Percentiles rank a stretch among this genome's conserved stretches.
Evolutionary conservation across 768 basidiomycete species (phyloP).

Genomic region (Termitomyces sp.): DNA sequence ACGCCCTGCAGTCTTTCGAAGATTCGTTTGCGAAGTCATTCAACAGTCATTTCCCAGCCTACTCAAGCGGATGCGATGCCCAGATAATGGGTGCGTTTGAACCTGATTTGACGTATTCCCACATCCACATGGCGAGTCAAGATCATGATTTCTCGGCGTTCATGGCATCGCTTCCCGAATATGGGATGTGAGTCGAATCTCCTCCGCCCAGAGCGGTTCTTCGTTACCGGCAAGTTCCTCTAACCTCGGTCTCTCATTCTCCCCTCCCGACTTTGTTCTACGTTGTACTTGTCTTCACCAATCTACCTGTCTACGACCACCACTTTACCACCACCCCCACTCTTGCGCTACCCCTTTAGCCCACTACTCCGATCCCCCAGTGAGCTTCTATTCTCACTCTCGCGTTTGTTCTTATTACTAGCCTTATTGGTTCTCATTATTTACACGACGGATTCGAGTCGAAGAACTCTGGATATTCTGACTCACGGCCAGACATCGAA

Average conservation of each 20-base stretch:
- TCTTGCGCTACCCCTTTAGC: constrained; percentile 1
- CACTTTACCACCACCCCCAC: background rate
- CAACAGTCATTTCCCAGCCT: constrained; percentile 18
- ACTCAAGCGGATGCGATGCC: constrained; percentile 14
- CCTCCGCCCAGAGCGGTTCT: background rate
- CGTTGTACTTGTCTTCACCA: background rate
- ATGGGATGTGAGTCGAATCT: constrained; percentile 21
- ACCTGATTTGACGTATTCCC: constrained; percentile 17
- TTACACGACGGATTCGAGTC: constrained; percentile 6
- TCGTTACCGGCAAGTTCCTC: background rate
- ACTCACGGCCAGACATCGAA: constrained; percentile 10
- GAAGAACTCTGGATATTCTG: constrained; percentile 11
- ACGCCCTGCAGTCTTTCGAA: constrained; percentile 27
- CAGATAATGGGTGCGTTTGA: constrained; percentile 14
- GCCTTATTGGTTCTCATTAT: constrained; percentile 1
- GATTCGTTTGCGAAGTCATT: constrained; percentile 26
- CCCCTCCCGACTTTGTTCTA: background rate
- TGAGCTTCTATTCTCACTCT: constrained; percentile 11
- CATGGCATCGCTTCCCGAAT: constrained; percentile 31
- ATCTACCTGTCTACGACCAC: background rate
- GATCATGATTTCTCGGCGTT: constrained; percentile 32
- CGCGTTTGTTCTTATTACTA: constrained; percentile 10
- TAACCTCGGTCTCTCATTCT: background rate
- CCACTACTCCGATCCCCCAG: background rate
- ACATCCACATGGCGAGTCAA: constrained; percentile 22